Percentiles rank a stretch among this genome's conserved stretches.
These are phyloP conservation scores for Gossypium gossypioides DNA, from an alignment of 441 rosid genomes.

Conservation along the genomic window DNA sequence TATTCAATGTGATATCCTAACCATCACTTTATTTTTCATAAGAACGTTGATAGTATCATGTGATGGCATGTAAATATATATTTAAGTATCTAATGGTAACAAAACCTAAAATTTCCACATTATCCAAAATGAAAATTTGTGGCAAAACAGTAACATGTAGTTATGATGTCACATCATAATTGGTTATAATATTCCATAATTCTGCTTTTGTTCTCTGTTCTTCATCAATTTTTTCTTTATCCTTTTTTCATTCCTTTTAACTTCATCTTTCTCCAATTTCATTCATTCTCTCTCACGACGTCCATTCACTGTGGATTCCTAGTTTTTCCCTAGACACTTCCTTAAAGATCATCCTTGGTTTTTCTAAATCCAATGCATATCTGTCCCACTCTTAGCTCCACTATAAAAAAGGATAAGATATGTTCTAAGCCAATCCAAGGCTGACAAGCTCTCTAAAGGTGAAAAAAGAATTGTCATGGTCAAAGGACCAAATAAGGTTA, in stretches of 20 bases:
- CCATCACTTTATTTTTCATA: neutral
- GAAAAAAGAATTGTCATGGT: neutral
- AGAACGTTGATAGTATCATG: neutral
- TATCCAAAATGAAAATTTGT: neutral
- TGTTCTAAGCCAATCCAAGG: neutral
- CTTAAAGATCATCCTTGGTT: neutral
- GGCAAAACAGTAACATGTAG: neutral
- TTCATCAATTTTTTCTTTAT: neutral
- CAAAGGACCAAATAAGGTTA: neutral
- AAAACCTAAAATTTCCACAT: neutral
- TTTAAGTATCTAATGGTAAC: neutral
- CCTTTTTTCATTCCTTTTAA: neutral
- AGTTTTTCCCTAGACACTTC: neutral
- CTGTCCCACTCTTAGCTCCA: neutral
- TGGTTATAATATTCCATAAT: neutral
- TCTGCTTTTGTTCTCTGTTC: neutral
- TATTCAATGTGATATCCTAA: neutral
- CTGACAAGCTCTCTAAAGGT: neutral
- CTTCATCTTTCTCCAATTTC: neutral
- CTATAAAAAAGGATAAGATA: neutral
- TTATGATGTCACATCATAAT: neutral
- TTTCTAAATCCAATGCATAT: neutral
- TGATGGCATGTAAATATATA: neutral
- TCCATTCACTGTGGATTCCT: neutral
- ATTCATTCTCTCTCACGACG: neutral